Evolutionary conservation across 495 filamentous ascomycete genomes (phyloP), one percentile per base, ranked within the genome.

Genomic region (Articulospora tetracladia): DNA sequence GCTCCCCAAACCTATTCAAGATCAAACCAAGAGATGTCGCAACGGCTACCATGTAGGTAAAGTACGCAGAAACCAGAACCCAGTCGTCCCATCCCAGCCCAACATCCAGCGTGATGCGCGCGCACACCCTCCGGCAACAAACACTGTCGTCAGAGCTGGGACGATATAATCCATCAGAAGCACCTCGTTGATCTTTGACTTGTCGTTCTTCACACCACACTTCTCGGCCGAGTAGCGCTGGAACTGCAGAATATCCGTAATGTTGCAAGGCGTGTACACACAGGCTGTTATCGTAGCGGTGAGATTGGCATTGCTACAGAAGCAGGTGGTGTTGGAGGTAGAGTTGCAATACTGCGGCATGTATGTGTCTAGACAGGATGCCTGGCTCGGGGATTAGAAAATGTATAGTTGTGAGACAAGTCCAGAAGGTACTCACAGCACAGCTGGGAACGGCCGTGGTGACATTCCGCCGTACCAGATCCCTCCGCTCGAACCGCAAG

Each of bases 1-100:
- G 53, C 24, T 39, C 28, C 11, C 53, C 53, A 55, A 55, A 55
- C 23, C 53, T 23, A 44, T 55, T 55, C 27, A 55, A 8, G 7
- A 41, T 32, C 28, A 55, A 34, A 2, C 53, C 53, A 11, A 55
- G n/a, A 3, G 27, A 32, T 23, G 32, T 41, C 22, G 2, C n/a
- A 10, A 55, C 30, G 11, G 28, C 24, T 8, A 41, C n/a, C 4
- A 55, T 10, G 32, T 55, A 55, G 3, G 30, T 3, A 23, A 26
- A 28, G 20, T 34, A 36, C 11, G 53, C 53, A 36, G 53, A 12
- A 22, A 55, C 12, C 53, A 55, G 15, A 15, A 55, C 24, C 53
- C 53, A 55, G 25, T 55, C 53, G 32, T 55, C 53, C 19, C 1
- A 3, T 22, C 53, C 53, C 23, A 55, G 20, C 25, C 53, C 53